These are phyloP conservation scores for Neofusicoccum parvum DNA, from an alignment of 2,329 filamentous ascomycete genomes.

Conservation along the genomic window DNA sequence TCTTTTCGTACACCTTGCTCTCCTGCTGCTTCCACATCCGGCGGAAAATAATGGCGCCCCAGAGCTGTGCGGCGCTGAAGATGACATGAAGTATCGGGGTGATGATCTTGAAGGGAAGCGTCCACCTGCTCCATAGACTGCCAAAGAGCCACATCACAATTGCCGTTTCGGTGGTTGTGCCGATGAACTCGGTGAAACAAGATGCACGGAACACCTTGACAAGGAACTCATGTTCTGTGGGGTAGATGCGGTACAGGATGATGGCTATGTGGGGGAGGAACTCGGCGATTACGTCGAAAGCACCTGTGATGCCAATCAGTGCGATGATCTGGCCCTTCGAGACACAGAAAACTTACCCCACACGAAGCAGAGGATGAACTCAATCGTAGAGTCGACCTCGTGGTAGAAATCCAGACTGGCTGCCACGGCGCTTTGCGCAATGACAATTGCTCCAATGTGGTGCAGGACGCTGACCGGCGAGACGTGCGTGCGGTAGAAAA, in stretches of 20 bases:
- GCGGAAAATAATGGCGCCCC: slow-evolving; percentile 47
- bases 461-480: slow-evolving; percentile 47
- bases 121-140: slow-evolving; percentile 46
- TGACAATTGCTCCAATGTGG: slow-evolving; percentile 44
- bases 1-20: slow-evolving; percentile 16
- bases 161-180: slow-evolving; percentile 46
- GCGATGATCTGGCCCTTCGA: no score
- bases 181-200: slow-evolving; percentile 40
- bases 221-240: slow-evolving; percentile 43
- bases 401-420: slow-evolving; percentile 35
- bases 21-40: slow-evolving; percentile 40
- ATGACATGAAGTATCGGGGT: slow-evolving; percentile 48
- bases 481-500: slow-evolving; percentile 46
- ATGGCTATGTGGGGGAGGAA: slow-evolving; percentile 51
- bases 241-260: slow-evolving; percentile 48
- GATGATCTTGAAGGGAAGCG: slow-evolving; percentile 46
- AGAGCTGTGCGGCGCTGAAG: slow-evolving; percentile 47
- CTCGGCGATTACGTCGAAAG: slow-evolving; percentile 51
- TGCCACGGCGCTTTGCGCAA: slow-evolving; percentile 47
- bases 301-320: slow-evolving; percentile 33
- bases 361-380: slow-evolving; percentile 40
- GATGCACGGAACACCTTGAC: slow-evolving; percentile 41
- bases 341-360: slow-evolving; percentile 41
- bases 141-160: slow-evolving; percentile 50
- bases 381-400: slow-evolving; percentile 35